These are phyloP conservation scores for Hymenoscyphus linearis DNA, from an alignment of 2,329 filamentous ascomycete species.

Conservation along the genomic window DNA sequence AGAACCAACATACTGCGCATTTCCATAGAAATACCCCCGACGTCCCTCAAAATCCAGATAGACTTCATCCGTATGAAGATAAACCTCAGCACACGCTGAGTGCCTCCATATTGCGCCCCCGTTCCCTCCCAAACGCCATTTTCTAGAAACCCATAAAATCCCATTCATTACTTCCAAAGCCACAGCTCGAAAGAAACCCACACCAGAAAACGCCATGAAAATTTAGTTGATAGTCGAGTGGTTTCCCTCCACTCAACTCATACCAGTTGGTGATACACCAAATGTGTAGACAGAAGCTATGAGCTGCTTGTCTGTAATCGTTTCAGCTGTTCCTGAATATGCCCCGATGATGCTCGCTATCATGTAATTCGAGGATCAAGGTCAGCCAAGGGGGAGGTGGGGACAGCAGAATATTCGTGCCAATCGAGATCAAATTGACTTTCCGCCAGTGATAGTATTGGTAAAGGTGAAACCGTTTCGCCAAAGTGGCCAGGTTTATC, in stretches of 20 bases:
- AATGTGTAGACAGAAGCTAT: background rate
- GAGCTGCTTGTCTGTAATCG: background rate
- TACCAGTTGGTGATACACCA: background rate
- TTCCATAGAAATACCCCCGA: background rate
- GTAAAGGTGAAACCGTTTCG: background rate
- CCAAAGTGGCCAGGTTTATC: background rate
- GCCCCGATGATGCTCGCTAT: background rate
- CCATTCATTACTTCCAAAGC: background rate
- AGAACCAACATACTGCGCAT: slow-evolving; percentile 1
- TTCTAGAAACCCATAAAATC: background rate
- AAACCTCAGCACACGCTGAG: background rate
- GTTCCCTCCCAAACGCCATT: background rate
- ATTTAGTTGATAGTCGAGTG: background rate
- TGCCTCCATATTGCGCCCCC: background rate
- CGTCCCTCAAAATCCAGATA: background rate
- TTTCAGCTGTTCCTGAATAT: background rate
- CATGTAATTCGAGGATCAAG: background rate
- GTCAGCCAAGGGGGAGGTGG: background rate
- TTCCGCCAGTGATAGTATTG: background rate
- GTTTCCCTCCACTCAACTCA: background rate
- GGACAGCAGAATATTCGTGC: background rate
- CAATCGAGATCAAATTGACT: background rate
- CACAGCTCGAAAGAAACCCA: background rate
- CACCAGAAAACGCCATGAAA: background rate
- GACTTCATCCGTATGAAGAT: background rate